Percentiles rank a stretch among this genome's conserved stretches.
Conservation (phyloP, 169 alveolate species). For the Plasmodium knowlesi region DNA sequence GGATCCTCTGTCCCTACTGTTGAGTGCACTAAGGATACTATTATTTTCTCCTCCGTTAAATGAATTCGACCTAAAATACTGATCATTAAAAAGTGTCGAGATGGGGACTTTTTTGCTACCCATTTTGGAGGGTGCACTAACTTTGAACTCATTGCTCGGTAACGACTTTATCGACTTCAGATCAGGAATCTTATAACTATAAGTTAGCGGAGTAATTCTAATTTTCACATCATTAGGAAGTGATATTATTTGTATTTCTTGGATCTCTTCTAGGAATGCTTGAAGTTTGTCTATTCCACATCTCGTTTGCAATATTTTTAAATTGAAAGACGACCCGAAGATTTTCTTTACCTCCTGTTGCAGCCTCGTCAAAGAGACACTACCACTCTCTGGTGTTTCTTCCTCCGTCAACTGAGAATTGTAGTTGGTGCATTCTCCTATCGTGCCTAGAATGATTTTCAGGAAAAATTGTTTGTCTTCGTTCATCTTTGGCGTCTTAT, state of each 20-base stretch:
- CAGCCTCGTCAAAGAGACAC: conserved; percentile 43
- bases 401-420: conserved; percentile 33
- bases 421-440: conserved; percentile 51
- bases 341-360: conserved; percentile 60
- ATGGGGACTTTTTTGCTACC: conserved; percentile 1
- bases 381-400: conserved; percentile 33
- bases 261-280: conserved; percentile 46
- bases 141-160: conserved; percentile 6
- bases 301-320: conserved; percentile 36
- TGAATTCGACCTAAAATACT: neutral
- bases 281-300: conserved; percentile 65
- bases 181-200: conserved; percentile 25
- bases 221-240: conserved; percentile 46
- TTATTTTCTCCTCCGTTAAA: neutral
- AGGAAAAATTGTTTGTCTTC: conserved; percentile 19
- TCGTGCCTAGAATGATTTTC: conserved; percentile 41
- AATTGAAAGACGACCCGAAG: conserved; percentile 44
- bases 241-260: conserved; percentile 25
- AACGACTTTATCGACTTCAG: conserved; percentile 18
- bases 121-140: conserved; percentile 9
- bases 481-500: conserved; percentile 53
- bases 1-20: conserved; percentile 4
- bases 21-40: neutral
- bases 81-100: conserved; percentile 2
- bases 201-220: conserved; percentile 58